Conservation (phyloP, 2,329 filamentous ascomycete species). For the Xylariales sp. region DNA sequence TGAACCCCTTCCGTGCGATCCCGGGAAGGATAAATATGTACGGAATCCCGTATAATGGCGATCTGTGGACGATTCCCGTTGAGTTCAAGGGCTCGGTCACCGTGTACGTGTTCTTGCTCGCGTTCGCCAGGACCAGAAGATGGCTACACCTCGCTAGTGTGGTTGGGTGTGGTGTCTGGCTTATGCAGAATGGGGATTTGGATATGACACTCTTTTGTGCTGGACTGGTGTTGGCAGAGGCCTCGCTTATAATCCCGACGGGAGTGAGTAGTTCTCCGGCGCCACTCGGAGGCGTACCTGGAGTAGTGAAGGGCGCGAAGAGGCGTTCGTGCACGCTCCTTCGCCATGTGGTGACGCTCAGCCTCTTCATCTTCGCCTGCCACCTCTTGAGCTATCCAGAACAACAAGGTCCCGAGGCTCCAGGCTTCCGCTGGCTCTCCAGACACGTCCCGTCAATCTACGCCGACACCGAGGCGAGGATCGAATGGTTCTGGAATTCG, state of each 20-base stretch:
- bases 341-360: conserved; percentile 1
- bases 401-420: conserved; percentile 1
- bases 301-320: not conserved
- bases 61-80: conserved; percentile 20
- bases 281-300: not conserved
- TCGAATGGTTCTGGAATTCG: conserved; percentile 9
- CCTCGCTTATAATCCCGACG: conserved; percentile 11
- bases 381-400: conserved; percentile 12
- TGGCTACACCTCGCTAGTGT: conserved; percentile 15
- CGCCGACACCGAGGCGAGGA: not conserved
- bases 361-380: conserved; percentile 3
- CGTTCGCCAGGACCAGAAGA: conserved; percentile 10
- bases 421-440: conserved; percentile 7
- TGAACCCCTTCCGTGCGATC: conserved; percentile 25
- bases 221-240: conserved; percentile 19
- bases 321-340: not conserved
- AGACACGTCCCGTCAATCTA: conserved; percentile 6
- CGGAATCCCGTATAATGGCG: conserved; percentile 20
- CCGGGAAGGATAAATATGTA: conserved; percentile 29
- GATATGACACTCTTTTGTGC: conserved; percentile 17
- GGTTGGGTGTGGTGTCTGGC: conserved; percentile 9
- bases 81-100: conserved; percentile 16
- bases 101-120: not conserved
- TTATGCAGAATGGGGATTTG: conserved; percentile 12
- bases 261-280: not conserved